These are phyloP conservation scores for Lactifluus hygrophoroides DNA, from an alignment of 768 basidiomycete species.

Conservation along the genomic window DNA sequence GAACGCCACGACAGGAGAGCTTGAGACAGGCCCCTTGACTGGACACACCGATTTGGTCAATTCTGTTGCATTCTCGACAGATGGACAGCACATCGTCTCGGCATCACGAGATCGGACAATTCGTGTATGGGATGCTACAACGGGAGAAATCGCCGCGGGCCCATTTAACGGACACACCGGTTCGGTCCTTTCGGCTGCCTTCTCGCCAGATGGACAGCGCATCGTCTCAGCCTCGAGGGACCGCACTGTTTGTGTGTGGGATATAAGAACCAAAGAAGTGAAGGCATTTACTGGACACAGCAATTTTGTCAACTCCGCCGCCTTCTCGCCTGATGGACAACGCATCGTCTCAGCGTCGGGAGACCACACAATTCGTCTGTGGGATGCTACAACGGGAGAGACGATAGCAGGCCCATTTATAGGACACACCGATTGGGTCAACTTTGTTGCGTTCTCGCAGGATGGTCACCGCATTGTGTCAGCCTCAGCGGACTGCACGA, in stretches of 20 bases:
- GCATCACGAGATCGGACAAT: background rate
- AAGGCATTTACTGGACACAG: background rate
- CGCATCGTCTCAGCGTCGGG: background rate
- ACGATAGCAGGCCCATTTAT: background rate
- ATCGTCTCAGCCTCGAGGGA: no score
- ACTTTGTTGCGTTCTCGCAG: no score
- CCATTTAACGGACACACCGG: background rate
- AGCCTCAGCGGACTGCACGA: no score
- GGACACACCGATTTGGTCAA: background rate
- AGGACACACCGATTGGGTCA: no score
- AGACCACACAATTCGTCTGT: background rate
- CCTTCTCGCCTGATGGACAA: background rate
- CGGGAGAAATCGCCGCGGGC: background rate
- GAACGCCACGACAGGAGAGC: background rate
- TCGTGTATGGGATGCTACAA: background rate
- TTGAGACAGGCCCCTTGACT: background rate
- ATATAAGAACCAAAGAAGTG: no score
- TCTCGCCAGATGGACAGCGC: no score
- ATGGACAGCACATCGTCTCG: background rate
- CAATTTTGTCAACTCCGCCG: background rate
- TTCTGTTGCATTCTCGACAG: background rate
- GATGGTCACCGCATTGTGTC: no score
- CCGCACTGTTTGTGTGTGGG: no score
- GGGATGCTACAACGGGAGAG: background rate
- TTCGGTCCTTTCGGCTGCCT: no score